A percentile compares a stretch with the other conserved stretches of the same genome.
Evolutionary conservation across 2,329 filamentous ascomycete species (phyloP).

Genomic region (Calonectria fujianensis): DNA sequence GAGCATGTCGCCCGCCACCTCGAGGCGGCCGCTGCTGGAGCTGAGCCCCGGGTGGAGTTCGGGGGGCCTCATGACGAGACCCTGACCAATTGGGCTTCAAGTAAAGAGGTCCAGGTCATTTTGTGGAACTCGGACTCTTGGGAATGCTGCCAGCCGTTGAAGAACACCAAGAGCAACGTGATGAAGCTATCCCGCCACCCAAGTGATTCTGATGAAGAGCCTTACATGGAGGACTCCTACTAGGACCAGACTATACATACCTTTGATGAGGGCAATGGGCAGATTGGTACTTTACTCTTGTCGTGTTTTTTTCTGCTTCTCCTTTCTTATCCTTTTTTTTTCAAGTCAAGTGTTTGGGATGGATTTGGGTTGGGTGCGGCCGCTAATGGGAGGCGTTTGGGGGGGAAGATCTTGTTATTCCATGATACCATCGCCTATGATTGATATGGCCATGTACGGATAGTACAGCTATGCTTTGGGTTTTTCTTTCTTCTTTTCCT

Average conservation of each 20-base stretch:
- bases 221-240: not conserved
- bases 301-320: not conserved
- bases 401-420: constrained; percentile 20
- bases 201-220: not conserved
- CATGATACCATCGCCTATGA: constrained; percentile 31
- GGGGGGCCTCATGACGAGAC: constrained; percentile 62
- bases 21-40: constrained; percentile 67
- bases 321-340: not conserved
- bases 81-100: constrained; percentile 64
- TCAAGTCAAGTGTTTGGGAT: not conserved
- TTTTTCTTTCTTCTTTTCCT: not conserved
- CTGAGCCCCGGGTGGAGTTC: constrained; percentile 59
- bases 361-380: constrained; percentile 12
- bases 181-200: constrained; percentile 33
- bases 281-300: constrained; percentile 15
- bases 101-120: constrained; percentile 62
- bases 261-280: not conserved
- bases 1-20: constrained; percentile 91
- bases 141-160: constrained; percentile 59
- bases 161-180: constrained; percentile 42
- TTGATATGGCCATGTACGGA: constrained; percentile 17
- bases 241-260: not conserved
- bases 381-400: constrained; percentile 28
- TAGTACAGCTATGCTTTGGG: not conserved
- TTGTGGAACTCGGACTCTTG: constrained; percentile 53